Base-by-base conservation (phyloP, 1,139 yeast genomes). In the Magnusiomyces paraingens region DNA sequence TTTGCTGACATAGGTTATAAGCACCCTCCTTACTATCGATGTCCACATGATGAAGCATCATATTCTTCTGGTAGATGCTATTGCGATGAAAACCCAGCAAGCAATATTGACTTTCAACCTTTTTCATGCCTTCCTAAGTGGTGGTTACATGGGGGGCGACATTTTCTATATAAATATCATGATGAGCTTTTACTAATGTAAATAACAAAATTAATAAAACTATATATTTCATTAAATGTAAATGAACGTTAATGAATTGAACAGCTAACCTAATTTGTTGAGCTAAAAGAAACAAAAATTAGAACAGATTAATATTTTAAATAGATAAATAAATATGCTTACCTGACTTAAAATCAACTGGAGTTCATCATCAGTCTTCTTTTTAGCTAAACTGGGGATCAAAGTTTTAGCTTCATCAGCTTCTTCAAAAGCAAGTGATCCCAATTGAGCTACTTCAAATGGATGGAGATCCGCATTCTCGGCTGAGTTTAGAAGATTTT, bases 331-430 rank as follows among this genome's bases (percentile, higher is more conserved):
- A 35, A 18, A 41, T 12, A 6, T 22, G 55, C 69, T 82, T 66
- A 89, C 77, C 73, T 91, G 96, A 63, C 91, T 94, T 63, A 93
- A 77, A 57, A 91, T 78, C 52, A 88, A 83, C 69, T 90, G 96
- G 57, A 93, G 74, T 66, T 91, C 97, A 50, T 86, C 87, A 62
- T 90, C 96, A 5, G 88, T 80, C 50, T 88, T 90, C 69, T 91
- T 91, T 59, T 77, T 79, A 18, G 81, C 78, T 65, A 93, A 76
- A 70, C 95, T 86, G 49, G 99, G 97, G 58, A 93, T 85, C 65
- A 93, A 76, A 29, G 96, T 88, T 71, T 90, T 88, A 36, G 98
- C 98, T 73, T 93, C 99, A 66, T 93, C 99, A 5, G 96, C 91
- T 62, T 93, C 98, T 67, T 93, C 99, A 71, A 97, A 91, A 45